Evolutionary conservation across 2,329 filamentous ascomycete species (phyloP), one percentile per base, ranked within the genome.

Genomic region (Alternaria tenuissima): DNA sequence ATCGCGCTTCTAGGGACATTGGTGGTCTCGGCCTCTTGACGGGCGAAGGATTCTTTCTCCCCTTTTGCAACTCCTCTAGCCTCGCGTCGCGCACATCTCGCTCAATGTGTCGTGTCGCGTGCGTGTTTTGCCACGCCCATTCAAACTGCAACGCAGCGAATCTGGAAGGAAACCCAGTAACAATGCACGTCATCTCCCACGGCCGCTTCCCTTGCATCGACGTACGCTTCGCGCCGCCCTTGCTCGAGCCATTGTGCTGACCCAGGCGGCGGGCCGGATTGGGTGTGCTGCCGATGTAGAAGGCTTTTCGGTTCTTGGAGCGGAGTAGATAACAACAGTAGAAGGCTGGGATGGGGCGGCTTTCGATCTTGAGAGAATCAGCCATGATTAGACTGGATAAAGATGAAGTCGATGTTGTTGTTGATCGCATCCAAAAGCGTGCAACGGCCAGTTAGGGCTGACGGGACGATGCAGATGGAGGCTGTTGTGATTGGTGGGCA

Each of bases 321-420:
- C 94, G 90, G 36, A 98, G 86, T 16, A 98, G 86, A 77, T 99
- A 98, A 75, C 95, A 96, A 68, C 92, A 93, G 76, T 98, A 98
- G 66, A 97, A 90, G 1, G 94, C 89, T 9, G 94, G 94, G 22
- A 98, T 92, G 18, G 75, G 75, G 20, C 67, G 71, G 47, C 68
- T 71, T 54, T 74, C 70, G 32, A 67, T 44, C 39, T 59, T 62
- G 49, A 67, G 34, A 32, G 59, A 32, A 30, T 68, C 61, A 39
- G 55, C 43, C 63, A 62, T 66, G 20, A 26, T 44, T 8, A 24
- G 16, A 42, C 14, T 9, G 11, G 52, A 22, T 14, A 51, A 20
- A 42, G 56, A 41, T 36, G 39, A 59, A 53, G 61, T 48, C 36
- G 56, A 41, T 44, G 65, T 62, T 59, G 48, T 69, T 65, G 61